Percentiles rank a stretch among this genome's conserved stretches.
Evolutionary conservation across 441 rosid genomes (phyloP).

Genomic region (Gossypium trilobum): DNA sequence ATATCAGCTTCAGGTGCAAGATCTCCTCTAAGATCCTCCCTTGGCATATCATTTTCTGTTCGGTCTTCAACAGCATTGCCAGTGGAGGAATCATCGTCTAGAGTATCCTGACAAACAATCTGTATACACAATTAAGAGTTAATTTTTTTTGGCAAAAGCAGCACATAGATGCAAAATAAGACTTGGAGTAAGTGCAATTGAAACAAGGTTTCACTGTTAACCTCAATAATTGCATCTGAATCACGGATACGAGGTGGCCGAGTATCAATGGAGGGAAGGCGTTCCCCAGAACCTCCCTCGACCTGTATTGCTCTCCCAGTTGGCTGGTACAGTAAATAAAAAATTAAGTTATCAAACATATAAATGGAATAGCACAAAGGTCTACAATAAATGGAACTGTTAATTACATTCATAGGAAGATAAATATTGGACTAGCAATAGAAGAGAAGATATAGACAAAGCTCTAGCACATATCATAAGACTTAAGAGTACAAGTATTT

Average conservation of each 20-base stretch:
- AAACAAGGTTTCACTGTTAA: conserved; percentile 21
- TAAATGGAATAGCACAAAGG: background rate
- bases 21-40: conserved; percentile 29
- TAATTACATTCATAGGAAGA: background rate
- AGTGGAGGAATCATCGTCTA: conserved; percentile 45
- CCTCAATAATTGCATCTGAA: conserved; percentile 94
- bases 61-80: conserved; percentile 34
- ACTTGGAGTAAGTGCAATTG: conserved; percentile 11
- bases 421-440: background rate
- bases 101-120: conserved; percentile 71
- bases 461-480: background rate
- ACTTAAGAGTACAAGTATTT: background rate
- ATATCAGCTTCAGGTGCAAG: conserved; percentile 31
- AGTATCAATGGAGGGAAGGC: conserved; percentile 77
- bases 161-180: conserved; percentile 10
- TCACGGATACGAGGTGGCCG: conserved; percentile 86
- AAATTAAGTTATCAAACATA: background rate
- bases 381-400: background rate
- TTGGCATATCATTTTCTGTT: conserved; percentile 29
- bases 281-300: conserved; percentile 81
- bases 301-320: conserved; percentile 96
- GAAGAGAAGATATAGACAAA: background rate
- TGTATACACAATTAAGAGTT: conserved; percentile 36
- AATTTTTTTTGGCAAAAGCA: conserved; percentile 17
- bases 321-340: conserved; percentile 43